A percentile compares a stretch with the other conserved stretches of the same genome.
phyloP scores from a whole-genome alignment of 2,329 filamentous ascomycete species.

The Microdochium trichocladiopsis region DNA sequence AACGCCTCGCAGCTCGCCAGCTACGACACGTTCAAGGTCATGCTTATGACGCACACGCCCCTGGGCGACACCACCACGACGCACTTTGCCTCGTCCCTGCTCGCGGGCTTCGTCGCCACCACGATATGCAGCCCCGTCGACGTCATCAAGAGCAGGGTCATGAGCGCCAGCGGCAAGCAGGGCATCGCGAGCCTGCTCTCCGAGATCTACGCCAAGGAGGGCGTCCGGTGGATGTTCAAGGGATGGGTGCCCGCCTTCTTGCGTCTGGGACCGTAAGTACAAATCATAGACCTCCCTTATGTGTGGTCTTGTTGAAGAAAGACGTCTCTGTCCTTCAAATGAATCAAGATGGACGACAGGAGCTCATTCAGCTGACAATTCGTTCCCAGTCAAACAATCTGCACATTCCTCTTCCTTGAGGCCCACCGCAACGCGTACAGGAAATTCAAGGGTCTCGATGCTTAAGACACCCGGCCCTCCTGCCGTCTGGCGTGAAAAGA shows the following conservation, averaged over 20 bases:
- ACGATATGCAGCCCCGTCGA: conserved; percentile 81
- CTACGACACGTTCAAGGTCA: conserved; percentile 74
- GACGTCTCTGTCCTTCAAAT: background rate
- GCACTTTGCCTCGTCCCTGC: conserved; percentile 70
- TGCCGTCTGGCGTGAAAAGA: no score
- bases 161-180: conserved; percentile 55
- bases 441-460: conserved; percentile 36
- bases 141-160: conserved; percentile 83
- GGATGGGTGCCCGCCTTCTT: conserved; percentile 79
- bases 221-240: conserved; percentile 78
- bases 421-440: conserved; percentile 76
- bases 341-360: conserved; percentile 1
- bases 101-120: conserved; percentile 77
- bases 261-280: conserved; percentile 53
- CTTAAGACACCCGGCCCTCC: no score
- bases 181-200: conserved; percentile 52
- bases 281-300: background rate
- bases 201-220: conserved; percentile 65
- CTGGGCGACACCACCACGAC: conserved; percentile 66
- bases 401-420: conserved; percentile 81
- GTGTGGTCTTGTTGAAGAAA: background rate
- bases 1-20: conserved; percentile 77
- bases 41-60: conserved; percentile 59
- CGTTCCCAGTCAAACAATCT: conserved; percentile 63
- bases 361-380: background rate